Base-by-base conservation (phyloP, 441 rosid species). In the Pelargonium exstipulatum region DNA sequence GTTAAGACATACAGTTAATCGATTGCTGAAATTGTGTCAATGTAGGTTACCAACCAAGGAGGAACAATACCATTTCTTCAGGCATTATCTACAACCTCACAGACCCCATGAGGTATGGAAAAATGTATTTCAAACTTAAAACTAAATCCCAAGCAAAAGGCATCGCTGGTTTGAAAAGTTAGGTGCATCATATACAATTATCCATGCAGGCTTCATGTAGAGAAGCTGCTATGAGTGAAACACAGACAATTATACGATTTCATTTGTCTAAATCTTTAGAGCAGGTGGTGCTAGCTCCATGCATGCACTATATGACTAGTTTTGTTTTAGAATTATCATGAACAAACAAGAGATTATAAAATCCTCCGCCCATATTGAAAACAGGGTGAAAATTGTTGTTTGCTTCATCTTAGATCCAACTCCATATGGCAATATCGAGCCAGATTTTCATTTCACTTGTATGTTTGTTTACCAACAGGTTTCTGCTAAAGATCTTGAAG, bases 21-120 rank as follows among this genome's bases (percentile, higher is more conserved):
- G 63, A 66, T 64, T 63, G 64, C 81, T 67, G 68, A 70, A 37
- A 57, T 40, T 70, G 24, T 71, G 37, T 74, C 72, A 62, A 64
- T 82, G 85, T 71, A 92, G 99, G 67, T 87, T 80, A 76, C 99
- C 99, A 63, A 83, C 73, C 78, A 85, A 87, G 80, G 97, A 88
- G 6, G 93, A 89, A 71, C 98, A 90, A 66, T 81, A 79, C 82
- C 90, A 86, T 83, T 95, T 95, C 85, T 85, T 88, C 82, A 82
- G 87, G 82, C 90, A 95, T 79, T 92, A 92, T 82, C 76, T 95
- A 62, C 83, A 71, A 77, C 88, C 95, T 18, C 87, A 90, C 43
- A 84, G 84, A 72, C 96, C 94, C 9, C 66, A 83, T 49, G 85
- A 87, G 89, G 99, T 92, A 82, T 57, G 66, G 63, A 57, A 24